These are phyloP conservation scores for Somion occarium DNA, from an alignment of 1,284 basidiomycete genomes.

Conservation along the genomic window DNA sequence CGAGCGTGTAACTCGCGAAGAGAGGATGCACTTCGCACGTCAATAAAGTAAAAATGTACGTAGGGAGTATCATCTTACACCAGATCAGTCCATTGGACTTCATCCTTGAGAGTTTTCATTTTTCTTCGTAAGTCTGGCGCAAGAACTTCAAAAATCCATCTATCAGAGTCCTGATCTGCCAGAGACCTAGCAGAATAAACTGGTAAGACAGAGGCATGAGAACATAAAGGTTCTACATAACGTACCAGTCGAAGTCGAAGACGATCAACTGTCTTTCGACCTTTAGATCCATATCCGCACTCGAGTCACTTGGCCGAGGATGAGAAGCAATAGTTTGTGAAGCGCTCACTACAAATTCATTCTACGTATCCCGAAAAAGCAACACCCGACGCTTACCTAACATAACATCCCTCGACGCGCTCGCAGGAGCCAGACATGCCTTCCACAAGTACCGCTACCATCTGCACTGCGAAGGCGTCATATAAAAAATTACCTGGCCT, in stretches of 20 bases:
- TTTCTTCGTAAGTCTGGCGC: constrained; percentile 81
- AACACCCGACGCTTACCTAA: constrained; percentile 26
- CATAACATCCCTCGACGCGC: constrained; percentile 14
- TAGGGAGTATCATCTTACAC: constrained; percentile 54
- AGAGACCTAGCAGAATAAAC: constrained; percentile 54
- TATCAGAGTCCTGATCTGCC: constrained; percentile 95
- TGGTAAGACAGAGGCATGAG: too few relatives aligned
- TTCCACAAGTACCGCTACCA: constrained; percentile 35
- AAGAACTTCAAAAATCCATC: constrained; percentile 94
- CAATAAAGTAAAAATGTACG: constrained; percentile 5
- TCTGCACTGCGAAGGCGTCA: constrained; percentile 67
- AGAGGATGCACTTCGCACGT: constrained; percentile 56
- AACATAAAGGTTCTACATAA: constrained; percentile 6
- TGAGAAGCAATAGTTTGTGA: neutral
- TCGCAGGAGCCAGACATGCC: constrained; percentile 31
- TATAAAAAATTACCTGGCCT: constrained; percentile 76
- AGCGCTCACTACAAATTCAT: neutral
- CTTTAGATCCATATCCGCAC: constrained; percentile 28
- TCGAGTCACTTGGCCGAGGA: neutral
- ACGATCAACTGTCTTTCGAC: constrained; percentile 78
- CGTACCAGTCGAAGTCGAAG: constrained; percentile 96
- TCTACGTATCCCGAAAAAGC: neutral
- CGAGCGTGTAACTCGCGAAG: constrained; percentile 67
- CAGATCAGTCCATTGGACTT: constrained; percentile 91
- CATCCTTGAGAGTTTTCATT: constrained; percentile 67